Evolutionary conservation across 805 yeast genomes (phyloP).

Genomic region (Komagataella phaffii): DNA sequence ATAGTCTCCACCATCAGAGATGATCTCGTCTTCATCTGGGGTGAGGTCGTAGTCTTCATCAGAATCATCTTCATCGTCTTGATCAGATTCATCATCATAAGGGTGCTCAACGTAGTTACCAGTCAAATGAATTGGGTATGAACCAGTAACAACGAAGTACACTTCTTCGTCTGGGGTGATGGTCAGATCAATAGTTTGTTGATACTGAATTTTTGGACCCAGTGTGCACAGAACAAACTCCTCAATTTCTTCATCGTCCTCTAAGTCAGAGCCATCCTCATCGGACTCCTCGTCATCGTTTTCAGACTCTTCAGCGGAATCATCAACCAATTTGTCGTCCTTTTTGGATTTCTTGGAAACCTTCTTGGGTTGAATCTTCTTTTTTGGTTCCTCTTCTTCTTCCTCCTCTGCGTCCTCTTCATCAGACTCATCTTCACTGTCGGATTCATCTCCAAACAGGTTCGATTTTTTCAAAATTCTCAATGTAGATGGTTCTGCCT

Average conservation of each 20-base stretch:
- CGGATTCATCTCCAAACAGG: conserved; percentile 28
- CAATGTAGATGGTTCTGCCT: conserved; percentile 75
- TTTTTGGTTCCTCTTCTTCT: conserved; percentile 18
- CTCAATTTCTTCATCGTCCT: conserved; percentile 64
- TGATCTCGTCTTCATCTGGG: conserved; percentile 63
- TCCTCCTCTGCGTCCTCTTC: conserved; percentile 20
- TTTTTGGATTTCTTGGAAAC: conserved; percentile 10
- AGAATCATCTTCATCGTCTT: conserved; percentile 32
- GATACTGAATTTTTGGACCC: conserved; percentile 73
- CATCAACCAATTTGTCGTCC: conserved; percentile 17
- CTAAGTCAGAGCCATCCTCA: conserved; percentile 43
- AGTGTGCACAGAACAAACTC: conserved; percentile 83
- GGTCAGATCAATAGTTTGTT: conserved; percentile 84
- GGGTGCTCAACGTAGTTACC: conserved; percentile 98
- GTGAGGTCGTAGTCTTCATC: conserved; percentile 55
- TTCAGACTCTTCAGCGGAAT: conserved; percentile 28
- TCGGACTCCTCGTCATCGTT: conserved; percentile 41
- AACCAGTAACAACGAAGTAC: conserved; percentile 89
- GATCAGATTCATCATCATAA: conserved; percentile 52
- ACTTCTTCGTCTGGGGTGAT: conserved; percentile 91
- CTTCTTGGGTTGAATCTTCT: conserved; percentile 7
- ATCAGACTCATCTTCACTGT: conserved; percentile 24
- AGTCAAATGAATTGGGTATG: conserved; percentile 80
- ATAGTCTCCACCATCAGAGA: conserved; percentile 29
- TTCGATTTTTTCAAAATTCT: conserved; percentile 66